These are phyloP conservation scores for Rhodotorula graminis DNA, from an alignment of 768 basidiomycete genomes.

Conservation along the genomic window DNA sequence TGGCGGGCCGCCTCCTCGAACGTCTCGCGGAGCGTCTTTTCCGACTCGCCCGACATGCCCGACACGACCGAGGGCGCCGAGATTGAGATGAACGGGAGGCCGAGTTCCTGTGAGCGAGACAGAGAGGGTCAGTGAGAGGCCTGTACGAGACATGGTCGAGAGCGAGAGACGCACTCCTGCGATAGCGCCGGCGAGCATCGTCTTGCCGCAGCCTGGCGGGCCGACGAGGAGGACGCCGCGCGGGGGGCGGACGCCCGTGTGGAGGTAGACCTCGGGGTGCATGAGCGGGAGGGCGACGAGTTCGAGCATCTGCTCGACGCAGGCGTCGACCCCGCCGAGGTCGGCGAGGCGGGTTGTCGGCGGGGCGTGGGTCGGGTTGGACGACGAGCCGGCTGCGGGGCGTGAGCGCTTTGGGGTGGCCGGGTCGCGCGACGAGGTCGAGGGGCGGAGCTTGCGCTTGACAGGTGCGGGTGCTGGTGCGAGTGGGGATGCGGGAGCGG, in stretches of 20 bases:
- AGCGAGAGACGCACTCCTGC: conserved; percentile 65
- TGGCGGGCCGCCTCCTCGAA: conserved; percentile 94
- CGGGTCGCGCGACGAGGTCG: conserved; percentile 27
- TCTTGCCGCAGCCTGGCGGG: conserved; percentile 96
- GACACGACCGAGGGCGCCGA: conserved; percentile 94
- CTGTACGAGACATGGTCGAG: not conserved
- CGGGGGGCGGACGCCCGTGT: conserved; percentile 87
- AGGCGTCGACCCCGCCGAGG: conserved; percentile 78
- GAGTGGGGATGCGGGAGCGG: not conserved
- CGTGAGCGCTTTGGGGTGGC: conserved; percentile 58
- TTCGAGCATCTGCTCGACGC: conserved; percentile 87
- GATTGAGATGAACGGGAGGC: conserved; percentile 84
- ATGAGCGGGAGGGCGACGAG: conserved; percentile 92
- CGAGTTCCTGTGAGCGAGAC: conserved; percentile 63
- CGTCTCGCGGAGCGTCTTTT: conserved; percentile 89
- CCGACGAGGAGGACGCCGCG: conserved; percentile 89
- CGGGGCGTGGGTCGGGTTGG: conserved; percentile 13
- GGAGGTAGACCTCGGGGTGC: conserved; percentile 90
- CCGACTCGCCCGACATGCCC: conserved; percentile 97
- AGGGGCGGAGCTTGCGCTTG: conserved; percentile 36
- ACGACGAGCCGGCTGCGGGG: conserved; percentile 44
- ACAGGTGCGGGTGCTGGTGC: not conserved
- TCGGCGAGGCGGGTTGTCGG: conserved; percentile 56
- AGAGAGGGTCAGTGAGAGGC: not conserved
- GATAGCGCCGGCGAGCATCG: conserved; percentile 85